Conservation (phyloP, 345 rosid species). For the Euclidium syriacum region DNA sequence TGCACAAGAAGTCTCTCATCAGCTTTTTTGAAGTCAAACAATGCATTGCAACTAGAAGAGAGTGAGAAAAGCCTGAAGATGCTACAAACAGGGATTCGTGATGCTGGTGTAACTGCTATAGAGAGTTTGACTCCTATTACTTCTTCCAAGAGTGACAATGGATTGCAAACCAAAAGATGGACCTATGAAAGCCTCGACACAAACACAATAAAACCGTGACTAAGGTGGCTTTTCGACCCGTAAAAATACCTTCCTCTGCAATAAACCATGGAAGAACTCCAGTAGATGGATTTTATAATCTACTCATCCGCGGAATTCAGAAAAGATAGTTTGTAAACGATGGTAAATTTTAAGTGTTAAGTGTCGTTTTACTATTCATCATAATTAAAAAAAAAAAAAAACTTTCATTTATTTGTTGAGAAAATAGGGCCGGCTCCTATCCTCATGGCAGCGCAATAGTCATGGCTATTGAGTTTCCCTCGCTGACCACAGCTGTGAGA, state of each 20-base stretch:
- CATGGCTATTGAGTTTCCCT: too few species aligned
- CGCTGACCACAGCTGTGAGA: too few species aligned
- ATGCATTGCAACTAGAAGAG: slow-evolving; percentile 21
- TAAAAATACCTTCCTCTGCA: slow-evolving; percentile 44
- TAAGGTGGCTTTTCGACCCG: slow-evolving; percentile 59
- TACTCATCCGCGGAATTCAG: slow-evolving; percentile 24
- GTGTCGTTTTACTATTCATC: too few species aligned
- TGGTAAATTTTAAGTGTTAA: too few species aligned
- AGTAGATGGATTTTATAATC: slow-evolving; percentile 31
- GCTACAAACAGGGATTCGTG: slow-evolving; percentile 9
- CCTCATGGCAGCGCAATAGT: too few species aligned
- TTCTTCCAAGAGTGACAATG: not conserved
- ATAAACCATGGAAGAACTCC: slow-evolving; percentile 23
- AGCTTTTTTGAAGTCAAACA: not conserved
- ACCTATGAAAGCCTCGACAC: slow-evolving; percentile 12
- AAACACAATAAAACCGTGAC: slow-evolving; percentile 6
- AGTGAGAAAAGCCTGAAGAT: slow-evolving; percentile 8
- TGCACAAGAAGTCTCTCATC: slow-evolving; percentile 13
- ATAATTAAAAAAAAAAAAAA: too few species aligned
- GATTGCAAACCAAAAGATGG: slow-evolving; percentile 7
- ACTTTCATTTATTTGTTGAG: too few species aligned
- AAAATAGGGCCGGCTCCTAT: too few species aligned
- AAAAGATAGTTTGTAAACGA: slow-evolving; percentile 37
- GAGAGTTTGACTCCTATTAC: slow-evolving; percentile 17
- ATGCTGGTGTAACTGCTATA: not conserved